Evolutionary conservation across 2,329 filamentous ascomycete genomes (phyloP), one percentile per base, ranked within the genome.

Genomic region (Cryphonectria carpinicola): DNA sequence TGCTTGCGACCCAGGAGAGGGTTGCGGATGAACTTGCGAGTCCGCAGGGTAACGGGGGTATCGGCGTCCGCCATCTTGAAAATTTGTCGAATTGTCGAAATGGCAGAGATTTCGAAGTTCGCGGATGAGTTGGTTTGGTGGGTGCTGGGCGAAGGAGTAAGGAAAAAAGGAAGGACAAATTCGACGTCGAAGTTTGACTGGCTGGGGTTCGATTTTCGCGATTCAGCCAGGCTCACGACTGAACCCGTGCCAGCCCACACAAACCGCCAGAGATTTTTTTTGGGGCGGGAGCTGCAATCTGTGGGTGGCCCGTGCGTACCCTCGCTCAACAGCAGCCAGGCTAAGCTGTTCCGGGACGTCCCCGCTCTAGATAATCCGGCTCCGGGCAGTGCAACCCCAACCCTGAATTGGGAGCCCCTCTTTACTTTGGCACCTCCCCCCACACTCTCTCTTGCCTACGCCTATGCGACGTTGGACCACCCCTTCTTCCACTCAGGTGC

Each of bases 21-120:
- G 92, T 99, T 99, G 89, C 95, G 94, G 88, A 98, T 97, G 93
- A 99, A 99, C 90, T 98, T 98, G 93, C 96, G 95, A 87, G 96
- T 99, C 89, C 96, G 91, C 87, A 95, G 87, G 81, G 92, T 94
- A 83, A 94, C 91, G 82, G 91, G 86, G 80, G 86, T 85, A 83
- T 93, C 91, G 82, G 86, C 85, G 87, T 95, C 93, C 87, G 95
- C 93, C 95, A 98, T 97, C 85, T 86, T 68, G 66, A 43, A 39
- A 7, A 60, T 39, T 35, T 97, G 68, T 88, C 86, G 86, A 85
- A 81, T 81, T 84, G 74, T 32, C 74, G 69, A 67, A 69, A 67
- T 62, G 32, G 28, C 49, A 46, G 64, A 62, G 72, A 71, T 77
- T 68, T 71, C 76, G 75, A 72, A 56, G 63, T 63, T 63, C 65